Evolutionary conservation across 2,329 filamentous ascomycete species (phyloP).

Genomic region (Botryotinia calthae): DNA sequence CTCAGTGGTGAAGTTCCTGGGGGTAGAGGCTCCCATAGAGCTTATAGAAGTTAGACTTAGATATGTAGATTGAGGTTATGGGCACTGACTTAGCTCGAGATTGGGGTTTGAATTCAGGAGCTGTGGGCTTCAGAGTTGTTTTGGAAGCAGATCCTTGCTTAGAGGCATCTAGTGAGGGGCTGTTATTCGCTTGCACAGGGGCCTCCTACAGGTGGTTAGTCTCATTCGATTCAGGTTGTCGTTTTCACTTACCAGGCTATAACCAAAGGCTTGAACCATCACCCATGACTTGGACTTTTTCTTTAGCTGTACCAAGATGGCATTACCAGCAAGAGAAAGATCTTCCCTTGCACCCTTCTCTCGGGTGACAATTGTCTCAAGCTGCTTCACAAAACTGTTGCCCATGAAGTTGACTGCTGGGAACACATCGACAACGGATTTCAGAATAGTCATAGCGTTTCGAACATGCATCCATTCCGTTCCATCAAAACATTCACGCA

Average conservation of each 20-base stretch:
- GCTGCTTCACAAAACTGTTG: constrained; percentile 58
- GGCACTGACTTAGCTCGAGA: constrained; percentile 37
- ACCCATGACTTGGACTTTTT: constrained; percentile 67
- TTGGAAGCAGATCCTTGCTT: constrained; percentile 26
- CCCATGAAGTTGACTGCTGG: constrained; percentile 90
- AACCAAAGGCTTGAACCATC: constrained; percentile 69
- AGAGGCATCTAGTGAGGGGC: constrained; percentile 17
- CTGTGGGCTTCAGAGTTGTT: constrained; percentile 55
- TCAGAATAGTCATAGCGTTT: constrained; percentile 88
- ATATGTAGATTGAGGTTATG: neutral
- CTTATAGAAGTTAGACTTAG: constrained; percentile 39
- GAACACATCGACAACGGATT: constrained; percentile 76
- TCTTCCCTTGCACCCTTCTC: constrained; percentile 67
- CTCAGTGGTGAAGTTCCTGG: constrained; percentile 42
- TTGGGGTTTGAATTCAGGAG: constrained; percentile 62
- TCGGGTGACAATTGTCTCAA: constrained; percentile 64
- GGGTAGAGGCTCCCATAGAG: constrained; percentile 37
- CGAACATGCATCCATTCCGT: constrained; percentile 97
- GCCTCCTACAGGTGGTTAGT: constrained; percentile 36
- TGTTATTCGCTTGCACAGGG: constrained; percentile 22
- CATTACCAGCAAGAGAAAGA: constrained; percentile 70
- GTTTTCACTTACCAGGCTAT: constrained; percentile 54
- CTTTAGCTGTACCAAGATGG: constrained; percentile 67
- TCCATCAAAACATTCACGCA: constrained; percentile 77
- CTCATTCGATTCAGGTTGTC: constrained; percentile 19